These are phyloP conservation scores for Oryza glumipatula DNA, from an alignment of 176 grass and related monocot species.

Conservation along the genomic window DNA sequence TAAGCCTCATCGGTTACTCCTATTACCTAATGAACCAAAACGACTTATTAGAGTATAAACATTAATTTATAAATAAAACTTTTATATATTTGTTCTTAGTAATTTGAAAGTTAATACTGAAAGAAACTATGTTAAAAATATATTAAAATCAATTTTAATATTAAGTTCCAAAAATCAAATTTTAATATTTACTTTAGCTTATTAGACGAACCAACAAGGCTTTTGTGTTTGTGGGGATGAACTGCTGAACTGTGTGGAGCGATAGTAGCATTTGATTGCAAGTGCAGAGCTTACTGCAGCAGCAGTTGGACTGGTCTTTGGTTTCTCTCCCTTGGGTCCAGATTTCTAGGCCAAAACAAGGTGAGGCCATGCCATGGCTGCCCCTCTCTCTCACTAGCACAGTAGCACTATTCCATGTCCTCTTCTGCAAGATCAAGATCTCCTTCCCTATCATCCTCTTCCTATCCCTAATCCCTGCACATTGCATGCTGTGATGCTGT, in stretches of 20 bases:
- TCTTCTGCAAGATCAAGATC: slow-evolving; percentile 58
- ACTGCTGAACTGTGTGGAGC: not conserved
- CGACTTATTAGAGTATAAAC: too few species aligned
- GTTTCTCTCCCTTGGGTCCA: not conserved
- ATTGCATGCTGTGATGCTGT: not conserved
- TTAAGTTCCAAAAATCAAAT: too few species aligned
- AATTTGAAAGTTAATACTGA: too few species aligned
- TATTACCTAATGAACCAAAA: too few species aligned
- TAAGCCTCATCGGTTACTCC: too few species aligned
- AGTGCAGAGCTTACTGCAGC: not conserved
- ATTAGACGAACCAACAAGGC: too few species aligned
- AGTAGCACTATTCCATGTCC: slow-evolving; percentile 63
- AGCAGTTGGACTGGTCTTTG: slow-evolving; percentile 61
- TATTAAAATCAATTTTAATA: too few species aligned
- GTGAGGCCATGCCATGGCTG: slow-evolving; percentile 35
- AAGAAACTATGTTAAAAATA: too few species aligned
- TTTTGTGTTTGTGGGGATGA: not conserved
- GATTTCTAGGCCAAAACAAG: slow-evolving; percentile 34
- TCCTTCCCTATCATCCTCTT: not conserved
- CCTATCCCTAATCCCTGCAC: not conserved
- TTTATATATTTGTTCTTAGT: too few species aligned
- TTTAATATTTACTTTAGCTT: too few species aligned
- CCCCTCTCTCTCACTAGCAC: slow-evolving; percentile 20
- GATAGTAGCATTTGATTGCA: slow-evolving; percentile 45
- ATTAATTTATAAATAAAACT: too few species aligned